These are phyloP conservation scores for Yamadazyma blattariae DNA, from an alignment of 1,139 yeast species.

Conservation along the genomic window DNA sequence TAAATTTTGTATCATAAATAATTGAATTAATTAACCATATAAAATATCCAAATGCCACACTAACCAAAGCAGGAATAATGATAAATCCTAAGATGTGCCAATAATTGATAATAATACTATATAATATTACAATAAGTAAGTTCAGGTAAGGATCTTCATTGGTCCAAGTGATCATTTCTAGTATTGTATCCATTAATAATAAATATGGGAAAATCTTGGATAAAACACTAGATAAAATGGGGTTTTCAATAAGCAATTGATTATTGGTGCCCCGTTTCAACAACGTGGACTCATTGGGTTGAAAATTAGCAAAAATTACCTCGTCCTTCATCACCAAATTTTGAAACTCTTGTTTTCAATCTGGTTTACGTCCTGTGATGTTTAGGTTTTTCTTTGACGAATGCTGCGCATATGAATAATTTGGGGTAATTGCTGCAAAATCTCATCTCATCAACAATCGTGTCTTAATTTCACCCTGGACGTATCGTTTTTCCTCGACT, in stretches of 20 bases:
- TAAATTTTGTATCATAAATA: conserved; percentile 38
- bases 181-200: conserved; percentile 39
- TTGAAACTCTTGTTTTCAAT: too few relatives aligned
- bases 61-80: conserved; percentile 37
- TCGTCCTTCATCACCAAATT: conserved; percentile 9
- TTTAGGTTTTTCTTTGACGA: too few relatives aligned
- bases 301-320: conserved; percentile 15
- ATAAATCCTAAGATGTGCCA: conserved; percentile 39
- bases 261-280: conserved; percentile 12
- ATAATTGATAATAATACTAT: conserved; percentile 40
- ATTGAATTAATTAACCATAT: conserved; percentile 49
- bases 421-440: too few relatives aligned
- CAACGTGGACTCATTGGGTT: conserved; percentile 15
- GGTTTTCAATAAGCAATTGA: conserved; percentile 38
- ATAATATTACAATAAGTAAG: conserved; percentile 39
- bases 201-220: conserved; percentile 49
- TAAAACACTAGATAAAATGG: conserved; percentile 44
- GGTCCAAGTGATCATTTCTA: conserved; percentile 55
- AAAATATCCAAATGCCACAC: conserved; percentile 33
- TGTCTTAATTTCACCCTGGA: too few relatives aligned
- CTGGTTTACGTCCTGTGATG: too few relatives aligned
- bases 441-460: too few relatives aligned
- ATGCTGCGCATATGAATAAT: too few relatives aligned
- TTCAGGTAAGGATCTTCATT: conserved; percentile 50
- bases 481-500: too few relatives aligned